Conservation (phyloP, 257 asterid genomes). For the Knoxia roxburghii region DNA sequence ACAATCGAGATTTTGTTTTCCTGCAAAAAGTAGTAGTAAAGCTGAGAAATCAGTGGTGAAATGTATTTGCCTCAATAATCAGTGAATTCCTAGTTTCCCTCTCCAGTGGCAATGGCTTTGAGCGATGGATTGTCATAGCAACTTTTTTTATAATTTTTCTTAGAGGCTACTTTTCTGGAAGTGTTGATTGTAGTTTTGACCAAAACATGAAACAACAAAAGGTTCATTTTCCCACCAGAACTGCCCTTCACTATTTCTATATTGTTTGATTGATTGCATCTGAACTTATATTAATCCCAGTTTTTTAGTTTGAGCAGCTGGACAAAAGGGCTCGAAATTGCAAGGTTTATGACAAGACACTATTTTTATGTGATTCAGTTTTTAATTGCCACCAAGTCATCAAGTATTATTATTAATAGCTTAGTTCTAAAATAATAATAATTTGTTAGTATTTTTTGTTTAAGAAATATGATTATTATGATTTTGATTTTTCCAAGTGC, state of each 20-base stretch:
- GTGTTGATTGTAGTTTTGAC: slow-evolving; percentile 14
- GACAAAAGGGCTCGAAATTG: background rate
- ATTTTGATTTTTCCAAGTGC: too few species aligned
- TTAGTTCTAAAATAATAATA: too few species aligned
- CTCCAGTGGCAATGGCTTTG: slow-evolving; percentile 21
- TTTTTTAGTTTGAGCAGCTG: background rate
- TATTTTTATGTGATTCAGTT: too few species aligned
- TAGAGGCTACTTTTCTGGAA: slow-evolving; percentile 12
- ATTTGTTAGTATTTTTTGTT: too few species aligned
- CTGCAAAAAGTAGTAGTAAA: slow-evolving; percentile 30
- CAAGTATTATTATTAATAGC: too few species aligned
- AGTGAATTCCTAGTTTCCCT: slow-evolving; percentile 19
- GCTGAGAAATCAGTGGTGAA: slow-evolving; percentile 37
- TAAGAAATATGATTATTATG: too few species aligned
- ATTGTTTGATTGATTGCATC: background rate
- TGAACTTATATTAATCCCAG: background rate
- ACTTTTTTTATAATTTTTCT: slow-evolving; percentile 4
- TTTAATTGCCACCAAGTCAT: too few species aligned
- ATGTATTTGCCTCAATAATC: slow-evolving; percentile 33
- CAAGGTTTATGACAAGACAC: too few species aligned
- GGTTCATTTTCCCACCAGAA: background rate
- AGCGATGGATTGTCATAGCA: slow-evolving; percentile 18
- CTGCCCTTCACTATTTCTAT: background rate
- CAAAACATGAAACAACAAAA: background rate
- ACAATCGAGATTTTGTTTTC: slow-evolving; percentile 33